Percentiles rank a stretch among this genome's conserved stretches.
Evolutionary conservation across 2,329 filamentous ascomycete species (phyloP).

Genomic region (Diaporthe ampelina): DNA sequence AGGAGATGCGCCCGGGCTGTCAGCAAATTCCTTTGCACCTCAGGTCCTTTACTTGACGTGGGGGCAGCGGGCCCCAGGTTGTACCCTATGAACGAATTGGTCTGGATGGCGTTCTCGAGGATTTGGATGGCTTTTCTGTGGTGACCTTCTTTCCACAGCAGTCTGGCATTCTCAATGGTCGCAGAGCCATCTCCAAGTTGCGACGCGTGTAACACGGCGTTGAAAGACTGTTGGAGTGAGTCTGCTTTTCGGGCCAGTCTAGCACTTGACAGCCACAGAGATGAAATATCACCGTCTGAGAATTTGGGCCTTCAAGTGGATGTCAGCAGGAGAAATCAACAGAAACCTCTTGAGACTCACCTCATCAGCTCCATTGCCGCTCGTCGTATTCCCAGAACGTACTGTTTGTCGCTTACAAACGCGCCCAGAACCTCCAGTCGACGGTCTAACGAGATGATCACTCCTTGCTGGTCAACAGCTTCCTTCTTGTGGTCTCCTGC

Average conservation of each 20-base stretch:
- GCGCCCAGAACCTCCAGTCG: conserved; percentile 92
- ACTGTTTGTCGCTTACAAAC: conserved; percentile 94
- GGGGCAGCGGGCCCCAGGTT: conserved; percentile 51
- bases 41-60: conserved; percentile 57
- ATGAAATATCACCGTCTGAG: conserved; percentile 80
- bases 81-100: conserved; percentile 75
- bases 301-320: conserved; percentile 67
- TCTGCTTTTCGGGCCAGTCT: conserved; percentile 88
- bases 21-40: conserved; percentile 69
- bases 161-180: conserved; percentile 92
- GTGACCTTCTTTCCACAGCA: conserved; percentile 94
- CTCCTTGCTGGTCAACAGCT: conserved; percentile 55
- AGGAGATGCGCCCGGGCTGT: conserved; percentile 87
- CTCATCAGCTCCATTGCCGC: conserved; percentile 86
- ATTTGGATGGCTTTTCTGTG: conserved; percentile 95
- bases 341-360: conserved; percentile 59
- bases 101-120: conserved; percentile 86
- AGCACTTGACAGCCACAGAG: conserved; percentile 87
- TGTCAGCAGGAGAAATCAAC: conserved; percentile 47
- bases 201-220: conserved; percentile 90
- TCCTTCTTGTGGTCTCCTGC: conserved; percentile 62
- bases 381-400: conserved; percentile 86
- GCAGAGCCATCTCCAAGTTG: conserved; percentile 87
- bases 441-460: conserved; percentile 73
- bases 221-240: conserved; percentile 89